Base-by-base conservation (phyloP, 2,329 filamentous ascomycete species). In the Epichloe coenophiala region DNA sequence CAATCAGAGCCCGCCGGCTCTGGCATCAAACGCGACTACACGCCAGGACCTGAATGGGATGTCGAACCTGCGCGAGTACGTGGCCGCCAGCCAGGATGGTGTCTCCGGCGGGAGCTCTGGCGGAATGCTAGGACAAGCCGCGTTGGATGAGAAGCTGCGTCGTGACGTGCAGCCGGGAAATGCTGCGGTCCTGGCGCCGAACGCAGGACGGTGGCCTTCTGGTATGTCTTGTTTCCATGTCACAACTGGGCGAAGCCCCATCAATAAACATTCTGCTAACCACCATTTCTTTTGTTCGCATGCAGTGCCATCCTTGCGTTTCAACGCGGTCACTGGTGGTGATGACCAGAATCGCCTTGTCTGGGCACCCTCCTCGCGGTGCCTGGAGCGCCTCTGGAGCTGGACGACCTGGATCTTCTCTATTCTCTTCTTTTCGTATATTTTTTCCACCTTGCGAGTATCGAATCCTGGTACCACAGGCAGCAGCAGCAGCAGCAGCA, bases 21-120 rank as follows among this genome's bases (percentile, higher is more conserved):
- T 78, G 49, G 68, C 73, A 23, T 60, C 71, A 19, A 67, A 71
- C 46, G 61, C 74, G 46, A 78, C 75, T 27, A 77, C 75, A 40
- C 66, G 75, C 56, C 70, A 77, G 65, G 75, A 78, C 59, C 65
- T 78, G 52, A 77, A 77, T 54, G 75, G 75, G 54, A 74, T 75
- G 54, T 66, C 72, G 56, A 78, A 78, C 61, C 62, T 71, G 19
- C 71, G 74, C 21, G 68, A 71, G 57, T 65, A 68, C 53, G 63
- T 69, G 31, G 61, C 66, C 40, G 62, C 65, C 53, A 57, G 58
- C 46, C 61, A 66, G 57, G 64, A 67, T 51, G 61, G 60, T 51
- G 61, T 57, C 41, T 60, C 58, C 13, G 61, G 58, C 17, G 61
- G 61, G 19, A 58, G 55, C 39, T 53, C 54, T 7, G 59, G 58